A percentile compares a stretch with the other conserved stretches of the same genome.
phyloP scores from a whole-genome alignment of 768 basidiomycete genomes.

The Cyclocybe cylindracea region DNA sequence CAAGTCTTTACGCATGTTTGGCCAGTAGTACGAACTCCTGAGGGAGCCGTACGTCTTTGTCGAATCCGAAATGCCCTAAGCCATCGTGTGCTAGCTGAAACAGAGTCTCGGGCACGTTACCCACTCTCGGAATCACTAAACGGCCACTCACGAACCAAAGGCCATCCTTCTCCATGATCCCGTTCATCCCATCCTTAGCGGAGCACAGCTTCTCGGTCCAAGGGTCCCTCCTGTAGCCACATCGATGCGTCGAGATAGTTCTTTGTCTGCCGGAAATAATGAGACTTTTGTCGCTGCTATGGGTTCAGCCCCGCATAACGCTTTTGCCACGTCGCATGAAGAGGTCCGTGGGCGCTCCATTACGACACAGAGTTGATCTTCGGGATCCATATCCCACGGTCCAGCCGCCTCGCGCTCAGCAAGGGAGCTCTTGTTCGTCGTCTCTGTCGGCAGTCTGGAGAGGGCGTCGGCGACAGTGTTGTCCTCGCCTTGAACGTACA shows the following conservation, averaged over 20 bases:
- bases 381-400: no score
- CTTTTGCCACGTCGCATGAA: no score
- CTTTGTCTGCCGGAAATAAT: background rate
- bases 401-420: no score
- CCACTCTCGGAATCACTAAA: background rate
- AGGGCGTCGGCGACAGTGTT: conserved; percentile 39
- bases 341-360: background rate
- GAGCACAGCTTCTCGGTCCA: no score
- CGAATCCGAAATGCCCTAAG: conserved; percentile 6
- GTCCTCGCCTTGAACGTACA: conserved; percentile 33
- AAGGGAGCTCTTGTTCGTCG: no score
- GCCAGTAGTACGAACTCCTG: no score
- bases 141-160: no score
- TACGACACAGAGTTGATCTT: background rate
- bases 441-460: conserved; percentile 26
- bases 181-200: no score
- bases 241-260: background rate
- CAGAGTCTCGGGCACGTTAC: background rate
- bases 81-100: conserved; percentile 9
- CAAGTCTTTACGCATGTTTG: background rate
- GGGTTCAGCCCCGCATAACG: no score
- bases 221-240: conserved; percentile 2
- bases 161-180: no score
- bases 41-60: background rate
- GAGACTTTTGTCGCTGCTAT: background rate